Percentiles rank a stretch among this genome's conserved stretches.
These are phyloP conservation scores for Curvularia hawaiiensis DNA, from an alignment of 2,329 filamentous ascomycete genomes.

Conservation along the genomic window DNA sequence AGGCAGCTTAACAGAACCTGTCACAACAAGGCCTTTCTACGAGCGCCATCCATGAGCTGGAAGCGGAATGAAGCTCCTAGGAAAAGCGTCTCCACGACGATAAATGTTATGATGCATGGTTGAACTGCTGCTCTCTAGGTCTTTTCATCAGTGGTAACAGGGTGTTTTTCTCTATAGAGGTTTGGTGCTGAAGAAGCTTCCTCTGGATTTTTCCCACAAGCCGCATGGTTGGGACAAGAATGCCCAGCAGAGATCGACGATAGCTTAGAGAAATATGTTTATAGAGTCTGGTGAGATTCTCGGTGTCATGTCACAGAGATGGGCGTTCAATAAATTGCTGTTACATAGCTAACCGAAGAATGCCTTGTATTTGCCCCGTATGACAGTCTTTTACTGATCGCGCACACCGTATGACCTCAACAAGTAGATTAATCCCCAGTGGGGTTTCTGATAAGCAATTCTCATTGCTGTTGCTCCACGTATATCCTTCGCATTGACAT, in stretches of 20 bases:
- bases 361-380: too few species aligned
- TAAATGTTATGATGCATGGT: background rate
- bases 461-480: too few species aligned
- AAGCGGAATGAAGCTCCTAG: background rate
- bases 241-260: too few species aligned
- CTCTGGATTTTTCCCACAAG: background rate
- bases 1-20: background rate
- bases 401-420: background rate
- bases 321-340: background rate
- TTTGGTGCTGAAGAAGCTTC: background rate
- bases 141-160: background rate
- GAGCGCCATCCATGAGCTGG: background rate
- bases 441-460: too few species aligned
- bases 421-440: too few species aligned
- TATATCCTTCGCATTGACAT: too few species aligned
- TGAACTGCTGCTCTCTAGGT: background rate
- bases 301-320: background rate
- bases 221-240: background rate
- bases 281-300: too few species aligned
- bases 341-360: too few species aligned
- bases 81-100: background rate
- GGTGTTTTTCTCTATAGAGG: too few species aligned
- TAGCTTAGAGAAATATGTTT: too few species aligned
- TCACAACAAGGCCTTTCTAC: background rate
- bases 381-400: background rate